Conservation (phyloP, 352 stramenopile genomes). For the Aphanomyces cochlioides region DNA sequence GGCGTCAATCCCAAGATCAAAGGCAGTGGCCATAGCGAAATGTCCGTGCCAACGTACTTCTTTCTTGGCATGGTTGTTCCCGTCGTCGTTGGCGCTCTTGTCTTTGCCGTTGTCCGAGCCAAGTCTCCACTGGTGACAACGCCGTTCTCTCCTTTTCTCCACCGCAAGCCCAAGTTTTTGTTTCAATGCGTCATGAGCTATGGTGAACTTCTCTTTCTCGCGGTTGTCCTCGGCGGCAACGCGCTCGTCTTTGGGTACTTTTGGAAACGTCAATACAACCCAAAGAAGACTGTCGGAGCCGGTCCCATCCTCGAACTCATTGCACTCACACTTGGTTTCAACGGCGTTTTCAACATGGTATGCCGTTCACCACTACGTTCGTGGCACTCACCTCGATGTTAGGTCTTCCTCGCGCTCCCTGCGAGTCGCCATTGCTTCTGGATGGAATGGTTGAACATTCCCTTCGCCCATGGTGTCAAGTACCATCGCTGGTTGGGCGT, state of each 20-base stretch:
- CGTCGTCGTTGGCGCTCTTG: constrained; percentile 38
- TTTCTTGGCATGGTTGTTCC: constrained; percentile 44
- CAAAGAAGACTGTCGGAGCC: constrained; percentile 42
- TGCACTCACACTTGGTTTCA: constrained; percentile 37
- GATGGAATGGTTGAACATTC: constrained; percentile 69
- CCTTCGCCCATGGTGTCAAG: constrained; percentile 51
- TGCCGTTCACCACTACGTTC: not conserved
- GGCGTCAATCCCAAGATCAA: constrained; percentile 28
- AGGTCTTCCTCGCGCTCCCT: constrained; percentile 48
- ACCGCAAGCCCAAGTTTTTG: constrained; percentile 41
- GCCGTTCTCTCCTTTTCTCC: constrained; percentile 41
- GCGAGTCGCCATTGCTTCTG: constrained; percentile 56
- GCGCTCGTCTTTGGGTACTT: constrained; percentile 46
- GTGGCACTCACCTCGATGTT: constrained; percentile 34
- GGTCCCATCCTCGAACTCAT: constrained; percentile 19
- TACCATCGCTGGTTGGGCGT: constrained; percentile 54
- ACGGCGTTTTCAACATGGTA: constrained; percentile 66
- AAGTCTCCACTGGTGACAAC: constrained; percentile 5
- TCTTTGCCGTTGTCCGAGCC: constrained; percentile 42
- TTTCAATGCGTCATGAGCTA: constrained; percentile 44
- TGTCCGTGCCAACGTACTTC: constrained; percentile 50
- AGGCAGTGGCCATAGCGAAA: constrained; percentile 39
- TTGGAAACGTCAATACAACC: constrained; percentile 35
- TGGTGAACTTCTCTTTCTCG: constrained; percentile 59
- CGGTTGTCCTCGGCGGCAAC: constrained; percentile 47